A percentile compares a stretch with the other conserved stretches of the same genome.
Conservation (phyloP, 108 stramenopile genomes). For the Discostella pseudostelligera region DNA sequence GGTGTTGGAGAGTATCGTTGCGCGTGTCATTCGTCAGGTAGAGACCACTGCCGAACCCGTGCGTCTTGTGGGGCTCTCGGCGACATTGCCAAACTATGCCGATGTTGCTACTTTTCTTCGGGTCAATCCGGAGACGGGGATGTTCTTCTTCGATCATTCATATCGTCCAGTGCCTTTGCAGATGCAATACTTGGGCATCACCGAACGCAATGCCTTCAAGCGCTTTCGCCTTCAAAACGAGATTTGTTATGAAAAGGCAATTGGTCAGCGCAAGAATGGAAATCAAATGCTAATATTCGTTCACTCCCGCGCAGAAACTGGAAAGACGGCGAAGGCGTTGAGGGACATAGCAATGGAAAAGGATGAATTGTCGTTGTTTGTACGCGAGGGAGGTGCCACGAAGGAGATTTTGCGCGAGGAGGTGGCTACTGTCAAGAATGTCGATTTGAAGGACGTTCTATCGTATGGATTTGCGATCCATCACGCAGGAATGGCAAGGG, state of each 20-base stretch:
- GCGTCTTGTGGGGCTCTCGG: constrained; percentile 96
- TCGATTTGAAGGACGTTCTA: constrained; percentile 94
- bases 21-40: constrained; percentile 93
- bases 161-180: constrained; percentile 98
- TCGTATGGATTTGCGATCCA: constrained; percentile 98
- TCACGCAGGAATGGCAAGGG: constrained; percentile 96
- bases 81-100: constrained; percentile 99
- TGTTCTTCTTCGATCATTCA: constrained; percentile 99
- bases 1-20: constrained; percentile 96
- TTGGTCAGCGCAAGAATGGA: constrained; percentile 81
- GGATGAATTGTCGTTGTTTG: constrained; percentile 86
- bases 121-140: constrained; percentile 94
- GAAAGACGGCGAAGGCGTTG: constrained; percentile 96
- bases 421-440: constrained; percentile 78
- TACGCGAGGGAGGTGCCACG: constrained; percentile 89
- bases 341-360: constrained; percentile 91
- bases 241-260: constrained; percentile 98
- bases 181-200: constrained; percentile 99
- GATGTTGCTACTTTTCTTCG: constrained; percentile 98
- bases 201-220: constrained; percentile 97
- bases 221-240: constrained; percentile 98
- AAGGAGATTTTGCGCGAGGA: constrained; percentile 93
- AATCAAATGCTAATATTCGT: constrained; percentile 98
- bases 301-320: constrained; percentile 97
- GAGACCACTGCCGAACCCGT: constrained; percentile 94